Base-by-base conservation (phyloP, 2,329 filamentous ascomycete species). In the Fusarium musae region DNA sequence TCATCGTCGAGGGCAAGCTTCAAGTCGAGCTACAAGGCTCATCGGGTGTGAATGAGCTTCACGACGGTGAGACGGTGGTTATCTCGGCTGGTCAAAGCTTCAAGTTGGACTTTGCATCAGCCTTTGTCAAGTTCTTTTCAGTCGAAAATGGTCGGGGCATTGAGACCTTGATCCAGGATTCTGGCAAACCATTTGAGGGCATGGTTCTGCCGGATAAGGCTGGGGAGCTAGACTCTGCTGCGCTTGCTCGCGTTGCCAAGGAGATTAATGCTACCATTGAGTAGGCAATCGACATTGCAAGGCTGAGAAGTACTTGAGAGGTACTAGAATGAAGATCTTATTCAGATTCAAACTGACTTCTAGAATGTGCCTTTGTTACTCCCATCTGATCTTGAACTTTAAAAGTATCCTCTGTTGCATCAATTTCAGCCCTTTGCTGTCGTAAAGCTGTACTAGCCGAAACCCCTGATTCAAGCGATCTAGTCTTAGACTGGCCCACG, bases 361-460 rank as follows among this genome's bases (percentile, higher is more conserved):
- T n/a, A n/a, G 39, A 9, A n/a, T 40, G 12, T 12, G 21, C 12
- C 12, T 6, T 5, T 23, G 5, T 23, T 19, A 19, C 5, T 4
- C 0, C 10, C 28, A 49, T 5, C 12, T 28, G 0, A 49, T 6
- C 0, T 50, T 53, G 1, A 53, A 26, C 9, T 53, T 53, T 0
- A 53, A 9, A 6, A 37, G 30, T 1, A 53, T 26, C 4, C 6
- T 19, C 0, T 16, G n/a, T 2, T 26, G 9, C 23, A 9, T 28
- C 8, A 53, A 6, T 5, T 8, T 6, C 1, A 5, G 3, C 2
- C 32, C 49, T 21, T 10, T 9, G 11, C 3, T 10, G 11, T 39
- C 4, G 0, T 53, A n/a, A 15, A 53, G 49, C 6, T 23, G 34
- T 2, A 53, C 23, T 15, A 53, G 23, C 3, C 49, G 49, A 4